Conservation (phyloP, 371 early-diverging fungal genomes). For the Saksenaea oblongispora region DNA sequence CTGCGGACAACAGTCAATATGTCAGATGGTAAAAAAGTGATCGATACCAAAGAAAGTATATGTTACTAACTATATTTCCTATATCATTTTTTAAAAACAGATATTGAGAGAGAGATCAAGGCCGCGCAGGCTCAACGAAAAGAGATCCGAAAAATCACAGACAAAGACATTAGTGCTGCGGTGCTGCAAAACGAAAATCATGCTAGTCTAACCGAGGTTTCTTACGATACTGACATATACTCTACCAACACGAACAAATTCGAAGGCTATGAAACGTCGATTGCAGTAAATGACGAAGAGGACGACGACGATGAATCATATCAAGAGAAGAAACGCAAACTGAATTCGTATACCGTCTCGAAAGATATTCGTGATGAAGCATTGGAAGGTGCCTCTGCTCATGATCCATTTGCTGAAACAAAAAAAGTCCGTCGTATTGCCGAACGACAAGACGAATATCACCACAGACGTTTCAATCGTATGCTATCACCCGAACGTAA, state of each 20-base stretch:
- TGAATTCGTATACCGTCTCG: constrained; percentile 83
- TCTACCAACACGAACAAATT: constrained; percentile 59
- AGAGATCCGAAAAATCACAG: constrained; percentile 31
- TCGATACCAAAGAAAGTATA: neutral
- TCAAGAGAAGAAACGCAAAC: constrained; percentile 46
- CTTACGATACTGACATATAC: constrained; percentile 84
- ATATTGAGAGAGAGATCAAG: constrained; percentile 67
- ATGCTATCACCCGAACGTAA: constrained; percentile 84
- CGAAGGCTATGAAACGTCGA: constrained; percentile 71
- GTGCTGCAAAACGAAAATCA: constrained; percentile 49
- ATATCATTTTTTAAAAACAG: constrained; percentile 23
- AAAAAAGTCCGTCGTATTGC: constrained; percentile 62
- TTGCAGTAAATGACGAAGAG: constrained; percentile 63
- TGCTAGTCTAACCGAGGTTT: constrained; percentile 58
- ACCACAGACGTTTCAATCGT: constrained; percentile 76
- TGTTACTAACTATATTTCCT: neutral
- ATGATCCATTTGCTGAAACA: constrained; percentile 73
- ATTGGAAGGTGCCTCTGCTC: constrained; percentile 53
- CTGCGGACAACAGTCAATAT: constrained; percentile 4
- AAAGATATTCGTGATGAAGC: constrained; percentile 73
- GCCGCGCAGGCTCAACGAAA: constrained; percentile 60
- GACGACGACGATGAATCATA: constrained; percentile 54
- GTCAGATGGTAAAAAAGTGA: constrained; percentile 13
- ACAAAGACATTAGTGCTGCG: constrained; percentile 44
- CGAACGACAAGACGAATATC: constrained; percentile 89